A percentile compares a stretch with the other conserved stretches of the same genome.
Conservation (phyloP, 257 asterid genomes). For the Orobanche coerulescens region DNA sequence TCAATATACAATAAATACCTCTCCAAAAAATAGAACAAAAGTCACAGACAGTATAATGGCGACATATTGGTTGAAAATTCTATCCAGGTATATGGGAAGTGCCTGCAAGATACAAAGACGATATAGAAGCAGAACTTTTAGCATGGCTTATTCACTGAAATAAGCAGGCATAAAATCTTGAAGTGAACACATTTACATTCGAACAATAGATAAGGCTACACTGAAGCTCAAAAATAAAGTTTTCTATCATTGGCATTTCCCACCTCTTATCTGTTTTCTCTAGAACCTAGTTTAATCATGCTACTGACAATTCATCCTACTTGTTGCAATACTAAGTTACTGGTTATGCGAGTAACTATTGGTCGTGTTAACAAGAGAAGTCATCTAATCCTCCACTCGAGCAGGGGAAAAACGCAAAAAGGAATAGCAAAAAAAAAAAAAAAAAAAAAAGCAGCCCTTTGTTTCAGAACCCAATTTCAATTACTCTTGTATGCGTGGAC, state of each 20-base stretch:
- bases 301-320: no score
- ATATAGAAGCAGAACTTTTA: constrained; percentile 1
- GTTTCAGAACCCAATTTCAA: no score
- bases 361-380: not conserved
- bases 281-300: no score
- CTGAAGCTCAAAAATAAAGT: no score
- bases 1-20: constrained; percentile 59
- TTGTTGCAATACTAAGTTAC: no score
- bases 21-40: constrained; percentile 89
- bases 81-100: constrained; percentile 90
- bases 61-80: constrained; percentile 79
- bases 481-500: no score
- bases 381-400: not conserved
- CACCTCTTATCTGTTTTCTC: no score
- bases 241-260: no score
- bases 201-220: not conserved
- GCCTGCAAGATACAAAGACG: constrained; percentile 56
- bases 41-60: constrained; percentile 95
- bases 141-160: constrained; percentile 2
- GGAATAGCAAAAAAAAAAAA: not conserved
- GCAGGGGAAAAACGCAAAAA: not conserved
- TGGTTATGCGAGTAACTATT: not conserved
- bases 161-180: not conserved
- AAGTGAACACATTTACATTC: not conserved
- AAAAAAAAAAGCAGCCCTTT: no score